These are phyloP conservation scores for Iris pallida DNA, from an alignment of 116 monocot genomes.

Conservation along the genomic window DNA sequence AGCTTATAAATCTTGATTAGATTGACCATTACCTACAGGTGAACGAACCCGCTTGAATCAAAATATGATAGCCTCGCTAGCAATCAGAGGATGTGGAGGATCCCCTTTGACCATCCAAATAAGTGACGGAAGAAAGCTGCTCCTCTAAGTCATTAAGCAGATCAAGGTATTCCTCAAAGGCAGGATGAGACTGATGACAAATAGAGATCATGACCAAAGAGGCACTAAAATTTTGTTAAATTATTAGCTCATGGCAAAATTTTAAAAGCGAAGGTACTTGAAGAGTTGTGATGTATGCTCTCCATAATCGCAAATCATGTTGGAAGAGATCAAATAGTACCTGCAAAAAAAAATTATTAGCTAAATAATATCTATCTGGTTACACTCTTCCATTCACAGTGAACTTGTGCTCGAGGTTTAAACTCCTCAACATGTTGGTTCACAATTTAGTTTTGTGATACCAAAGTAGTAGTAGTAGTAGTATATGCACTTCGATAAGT, in stretches of 20 bases:
- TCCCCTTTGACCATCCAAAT: slow-evolving; percentile 22
- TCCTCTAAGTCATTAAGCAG: slow-evolving; percentile 69
- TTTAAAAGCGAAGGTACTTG: slow-evolving; percentile 31
- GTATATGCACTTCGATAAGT: too few relatives aligned
- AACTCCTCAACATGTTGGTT: too few relatives aligned
- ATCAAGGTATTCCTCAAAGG: slow-evolving; percentile 86
- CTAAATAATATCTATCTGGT: too few relatives aligned
- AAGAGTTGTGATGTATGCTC: slow-evolving; percentile 80
- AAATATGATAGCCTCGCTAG: not conserved
- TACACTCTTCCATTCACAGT: not conserved
- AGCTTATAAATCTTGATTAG: too few relatives aligned
- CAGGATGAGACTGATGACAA: slow-evolving; percentile 64
- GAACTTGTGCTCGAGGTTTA: not conserved
- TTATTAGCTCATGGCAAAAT: not conserved
- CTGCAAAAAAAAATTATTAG: slow-evolving; percentile 24
- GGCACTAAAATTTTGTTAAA: not conserved
- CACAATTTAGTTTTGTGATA: too few relatives aligned
- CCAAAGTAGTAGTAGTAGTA: too few relatives aligned
- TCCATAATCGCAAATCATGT: slow-evolving; percentile 89
- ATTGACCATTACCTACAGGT: not conserved
- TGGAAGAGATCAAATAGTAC: slow-evolving; percentile 93
- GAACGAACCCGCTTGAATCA: not conserved
- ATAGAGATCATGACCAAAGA: not conserved
- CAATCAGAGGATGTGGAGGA: not conserved
- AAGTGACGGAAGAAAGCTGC: slow-evolving; percentile 53